Evolutionary conservation across 495 filamentous ascomycete species (phyloP).

Genomic region (Filosporella fistucella): DNA sequence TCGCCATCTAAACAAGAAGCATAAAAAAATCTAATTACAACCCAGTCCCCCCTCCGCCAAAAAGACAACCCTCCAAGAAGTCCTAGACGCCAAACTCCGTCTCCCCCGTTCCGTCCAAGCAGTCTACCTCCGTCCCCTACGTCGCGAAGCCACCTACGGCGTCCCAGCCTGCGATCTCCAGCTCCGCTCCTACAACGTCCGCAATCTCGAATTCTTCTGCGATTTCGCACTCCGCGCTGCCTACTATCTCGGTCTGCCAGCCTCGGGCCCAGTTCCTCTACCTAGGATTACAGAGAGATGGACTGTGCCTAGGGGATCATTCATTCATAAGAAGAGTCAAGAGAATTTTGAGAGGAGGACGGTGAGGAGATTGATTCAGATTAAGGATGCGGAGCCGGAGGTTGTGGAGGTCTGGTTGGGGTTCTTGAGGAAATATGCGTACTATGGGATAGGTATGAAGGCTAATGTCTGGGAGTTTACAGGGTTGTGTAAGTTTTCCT

Average conservation of each 20-base stretch:
- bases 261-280: constrained; percentile 82
- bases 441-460: constrained; percentile 97
- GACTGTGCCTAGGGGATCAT: constrained; percentile 87
- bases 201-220: constrained; percentile 89
- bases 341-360: constrained; percentile 97
- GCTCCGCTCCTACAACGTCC: constrained; percentile 83
- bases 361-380: constrained; percentile 80
- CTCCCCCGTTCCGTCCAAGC: constrained; percentile 76
- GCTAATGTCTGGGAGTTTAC: constrained; percentile 92
- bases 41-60: no score
- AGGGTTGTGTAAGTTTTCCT: constrained; percentile 51
- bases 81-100: constrained; percentile 33
- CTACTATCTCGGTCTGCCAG: constrained; percentile 87
- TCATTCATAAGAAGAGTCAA: constrained; percentile 94
- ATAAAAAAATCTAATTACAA: no score
- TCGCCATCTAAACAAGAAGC: no score
- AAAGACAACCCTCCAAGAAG: no score
- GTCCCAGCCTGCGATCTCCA: constrained; percentile 87
- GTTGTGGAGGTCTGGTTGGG: constrained; percentile 86
- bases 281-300: constrained; percentile 83
- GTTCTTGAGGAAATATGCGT: constrained; percentile 83
- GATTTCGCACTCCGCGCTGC: constrained; percentile 94
- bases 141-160: constrained; percentile 65
- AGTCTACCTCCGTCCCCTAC: constrained; percentile 79
- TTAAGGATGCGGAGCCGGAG: constrained; percentile 88